phyloP scores from a whole-genome alignment of 306 rosid genomes.

The Glycine soja region DNA sequence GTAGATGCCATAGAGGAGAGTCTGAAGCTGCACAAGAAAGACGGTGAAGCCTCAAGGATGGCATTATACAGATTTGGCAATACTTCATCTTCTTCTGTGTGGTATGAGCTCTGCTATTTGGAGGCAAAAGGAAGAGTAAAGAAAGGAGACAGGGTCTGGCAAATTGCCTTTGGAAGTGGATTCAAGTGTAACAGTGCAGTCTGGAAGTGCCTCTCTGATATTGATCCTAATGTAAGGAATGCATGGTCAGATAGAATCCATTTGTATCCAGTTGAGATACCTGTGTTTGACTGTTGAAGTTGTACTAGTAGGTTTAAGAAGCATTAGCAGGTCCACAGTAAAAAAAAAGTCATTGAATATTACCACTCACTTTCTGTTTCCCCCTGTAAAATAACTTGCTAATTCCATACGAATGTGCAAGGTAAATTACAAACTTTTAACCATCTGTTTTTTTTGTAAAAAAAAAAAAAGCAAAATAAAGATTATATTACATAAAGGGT shows the following conservation, averaged over 20 bases:
- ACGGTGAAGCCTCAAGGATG: slow-evolving; percentile 83
- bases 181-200: slow-evolving; percentile 81
- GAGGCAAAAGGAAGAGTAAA: slow-evolving; percentile 71
- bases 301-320: slow-evolving; percentile 26
- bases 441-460: not conserved
- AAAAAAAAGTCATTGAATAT: too few species aligned
- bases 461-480: too few species aligned
- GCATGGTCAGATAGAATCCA: slow-evolving; percentile 76
- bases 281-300: slow-evolving; percentile 47
- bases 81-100: slow-evolving; percentile 74
- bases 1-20: slow-evolving; percentile 64
- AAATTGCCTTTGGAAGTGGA: slow-evolving; percentile 79
- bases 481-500: too few species aligned
- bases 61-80: slow-evolving; percentile 76
- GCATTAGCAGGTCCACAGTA: not conserved
- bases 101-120: slow-evolving; percentile 72
- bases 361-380: not conserved
- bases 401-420: not conserved
- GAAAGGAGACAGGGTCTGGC: slow-evolving; percentile 74
- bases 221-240: slow-evolving; percentile 58
- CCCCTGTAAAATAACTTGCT: not conserved
- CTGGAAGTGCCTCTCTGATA: slow-evolving; percentile 66
- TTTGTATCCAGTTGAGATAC: slow-evolving; percentile 57
- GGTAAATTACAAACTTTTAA: slow-evolving; percentile 8
- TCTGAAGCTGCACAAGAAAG: slow-evolving; percentile 64